phyloP scores from a whole-genome alignment of 176 grass and related monocot species.

The Elymus sibiricus region DNA sequence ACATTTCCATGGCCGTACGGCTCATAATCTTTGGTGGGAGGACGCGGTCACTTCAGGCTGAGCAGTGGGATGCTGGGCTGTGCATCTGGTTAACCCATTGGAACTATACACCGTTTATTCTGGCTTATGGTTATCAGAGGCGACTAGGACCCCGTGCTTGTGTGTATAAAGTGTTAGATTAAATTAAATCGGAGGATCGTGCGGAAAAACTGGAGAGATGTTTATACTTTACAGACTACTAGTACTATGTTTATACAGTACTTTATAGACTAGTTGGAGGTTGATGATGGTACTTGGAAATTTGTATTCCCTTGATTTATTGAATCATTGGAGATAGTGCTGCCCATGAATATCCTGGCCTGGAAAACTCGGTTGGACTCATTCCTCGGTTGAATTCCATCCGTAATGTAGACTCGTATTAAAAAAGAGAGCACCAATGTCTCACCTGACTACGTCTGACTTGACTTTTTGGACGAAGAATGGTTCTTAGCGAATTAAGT shows the following conservation, averaged over 20 bases:
- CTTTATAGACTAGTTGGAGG: slow-evolving; percentile 2
- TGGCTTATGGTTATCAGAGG: background rate
- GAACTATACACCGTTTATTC: background rate
- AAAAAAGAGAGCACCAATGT: background rate
- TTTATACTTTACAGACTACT: background rate
- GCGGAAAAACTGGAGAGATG: background rate
- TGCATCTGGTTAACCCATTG: background rate
- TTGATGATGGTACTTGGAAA: background rate
- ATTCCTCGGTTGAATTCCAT: background rate
- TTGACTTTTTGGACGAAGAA: background rate
- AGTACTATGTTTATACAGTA: background rate
- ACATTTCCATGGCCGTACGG: slow-evolving; percentile 50
- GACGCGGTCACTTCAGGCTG: background rate
- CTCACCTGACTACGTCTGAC: background rate
- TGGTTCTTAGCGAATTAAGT: background rate
- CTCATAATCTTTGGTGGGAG: slow-evolving; percentile 24
- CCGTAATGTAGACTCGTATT: too few relatives aligned
- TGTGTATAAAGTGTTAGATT: slow-evolving; percentile 22
- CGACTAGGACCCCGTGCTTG: slow-evolving; percentile 6
- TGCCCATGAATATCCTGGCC: background rate
- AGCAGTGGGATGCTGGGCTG: background rate
- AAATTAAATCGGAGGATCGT: slow-evolving; percentile 11
- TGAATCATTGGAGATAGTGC: background rate
- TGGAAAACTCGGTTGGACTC: background rate
- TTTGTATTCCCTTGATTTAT: slow-evolving; percentile 19